Conservation (phyloP, 176 grass and related monocot genomes). For the Secale cereale region DNA sequence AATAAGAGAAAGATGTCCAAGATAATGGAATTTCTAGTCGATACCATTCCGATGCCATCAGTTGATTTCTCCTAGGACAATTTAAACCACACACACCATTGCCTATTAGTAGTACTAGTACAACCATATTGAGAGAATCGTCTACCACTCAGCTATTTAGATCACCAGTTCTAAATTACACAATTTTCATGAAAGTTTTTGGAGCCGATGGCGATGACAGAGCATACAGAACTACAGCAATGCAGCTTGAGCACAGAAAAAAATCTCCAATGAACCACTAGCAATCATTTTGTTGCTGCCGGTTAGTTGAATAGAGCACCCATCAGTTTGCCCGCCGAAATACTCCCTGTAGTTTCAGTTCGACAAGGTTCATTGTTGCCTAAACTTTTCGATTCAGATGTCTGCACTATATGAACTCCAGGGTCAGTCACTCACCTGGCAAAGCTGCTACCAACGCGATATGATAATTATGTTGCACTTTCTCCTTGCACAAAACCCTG, state of each 20-base stretch:
- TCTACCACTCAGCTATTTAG: not conserved
- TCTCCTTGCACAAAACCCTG: conserved; percentile 42
- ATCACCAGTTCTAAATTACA: not conserved
- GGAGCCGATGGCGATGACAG: not conserved
- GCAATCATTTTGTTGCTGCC: not conserved
- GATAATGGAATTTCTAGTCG: not conserved
- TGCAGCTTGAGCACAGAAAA: not conserved
- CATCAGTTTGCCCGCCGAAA: not conserved
- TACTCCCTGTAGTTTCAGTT: not conserved
- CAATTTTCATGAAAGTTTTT: not conserved
- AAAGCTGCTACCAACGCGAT: not conserved
- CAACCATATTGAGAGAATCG: not conserved
- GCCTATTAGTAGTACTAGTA: not conserved
- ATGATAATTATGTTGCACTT: conserved; percentile 1
- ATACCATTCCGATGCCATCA: not conserved
- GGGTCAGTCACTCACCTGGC: not conserved
- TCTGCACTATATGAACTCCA: not conserved
- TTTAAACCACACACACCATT: not conserved
- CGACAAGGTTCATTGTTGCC: not conserved
- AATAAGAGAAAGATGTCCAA: not conserved
- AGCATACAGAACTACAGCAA: not conserved
- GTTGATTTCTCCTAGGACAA: not conserved
- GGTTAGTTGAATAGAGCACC: not conserved
- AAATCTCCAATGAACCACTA: not conserved
- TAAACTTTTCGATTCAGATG: not conserved